Evolutionary conservation across 768 basidiomycete species (phyloP), one percentile per base, ranked within the genome.

Genomic region (Rickenella mellea): DNA sequence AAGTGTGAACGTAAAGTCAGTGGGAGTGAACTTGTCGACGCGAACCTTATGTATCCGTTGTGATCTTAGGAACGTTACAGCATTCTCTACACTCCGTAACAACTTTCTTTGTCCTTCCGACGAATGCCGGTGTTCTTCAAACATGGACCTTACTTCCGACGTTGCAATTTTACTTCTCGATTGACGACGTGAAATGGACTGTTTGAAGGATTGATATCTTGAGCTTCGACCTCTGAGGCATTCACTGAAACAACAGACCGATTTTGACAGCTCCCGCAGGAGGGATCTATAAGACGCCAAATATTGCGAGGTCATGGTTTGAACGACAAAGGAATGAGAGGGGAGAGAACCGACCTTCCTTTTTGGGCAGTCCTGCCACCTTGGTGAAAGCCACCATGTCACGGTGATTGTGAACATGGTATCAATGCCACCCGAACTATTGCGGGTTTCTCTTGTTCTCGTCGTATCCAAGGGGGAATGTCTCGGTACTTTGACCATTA

Each of bases 31-130:
- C 14, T n/a, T 29, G 20, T 9, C 41, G 3, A 37, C 20, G 55
- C 67, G 54, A 38, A 83, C 91, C 69, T 84, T 85, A 67, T 94
- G 70, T 54, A 78, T 73, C 46, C 84, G 66, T 54, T 88, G 81
- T 6, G 87, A 76, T 31, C 65, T 65, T 59, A 94, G 56, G 58
- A 91, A 90, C 4, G 78, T 67, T 29, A 77, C 58, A 2, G 72
- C 67, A 50, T 82, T 77, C 45, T 74, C 63, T n/a, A 79, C 56
- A 49, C 80, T 79, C 9, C 64, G 61, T 12, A 65, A 55, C 22
- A 74, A 61, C 45, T 48, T 46, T 50, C 46, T 25, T 48, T 45
- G 41, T 22, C 27, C 46, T 35, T 37, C 49, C 40, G 25, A 22
- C 6, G 59, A 52, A 43, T 51, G 52, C 39, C 61, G 51, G 24